Percentiles rank a stretch among this genome's conserved stretches.
These are phyloP conservation scores for Avena atlantica DNA, from an alignment of 176 grass and related monocot genomes.

Conservation along the genomic window DNA sequence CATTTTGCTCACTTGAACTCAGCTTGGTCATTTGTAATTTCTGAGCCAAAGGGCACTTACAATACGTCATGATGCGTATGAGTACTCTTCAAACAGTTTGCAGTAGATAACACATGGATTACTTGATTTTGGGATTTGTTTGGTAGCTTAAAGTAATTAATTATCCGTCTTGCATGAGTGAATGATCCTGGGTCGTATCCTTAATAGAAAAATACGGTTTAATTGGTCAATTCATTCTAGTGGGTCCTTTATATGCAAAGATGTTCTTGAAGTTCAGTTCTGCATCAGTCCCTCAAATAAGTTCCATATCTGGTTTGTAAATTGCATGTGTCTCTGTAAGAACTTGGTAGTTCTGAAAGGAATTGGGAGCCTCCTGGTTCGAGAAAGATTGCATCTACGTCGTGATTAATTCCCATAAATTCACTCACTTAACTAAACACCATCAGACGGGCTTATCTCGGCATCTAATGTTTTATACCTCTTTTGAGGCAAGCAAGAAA, in stretches of 20 bases:
- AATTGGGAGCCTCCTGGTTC: background rate
- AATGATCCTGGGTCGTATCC: background rate
- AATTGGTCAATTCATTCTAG: background rate
- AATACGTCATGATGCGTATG: constrained; percentile 19
- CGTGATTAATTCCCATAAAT: background rate
- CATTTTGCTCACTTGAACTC: constrained; percentile 12
- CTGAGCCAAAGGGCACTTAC: background rate
- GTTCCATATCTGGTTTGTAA: background rate
- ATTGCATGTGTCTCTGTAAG: background rate
- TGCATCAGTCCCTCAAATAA: background rate
- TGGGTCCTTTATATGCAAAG: background rate
- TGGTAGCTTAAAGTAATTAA: constrained; percentile 1
- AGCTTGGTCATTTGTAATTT: background rate
- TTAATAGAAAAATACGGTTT: background rate
- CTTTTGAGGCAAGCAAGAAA: background rate
- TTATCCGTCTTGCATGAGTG: background rate
- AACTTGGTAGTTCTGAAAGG: background rate
- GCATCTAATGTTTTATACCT: constrained; percentile 13
- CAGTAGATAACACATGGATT: background rate
- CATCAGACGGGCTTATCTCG: constrained; percentile 3
- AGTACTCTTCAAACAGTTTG: constrained; percentile 10
- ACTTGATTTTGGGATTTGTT: constrained; percentile 5
- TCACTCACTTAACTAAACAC: background rate
- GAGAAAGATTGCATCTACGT: background rate
- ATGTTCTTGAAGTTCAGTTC: constrained; percentile 7